Base-by-base conservation (phyloP, 2,329 filamentous ascomycete genomes). In the Pyrenochaeta sp. region DNA sequence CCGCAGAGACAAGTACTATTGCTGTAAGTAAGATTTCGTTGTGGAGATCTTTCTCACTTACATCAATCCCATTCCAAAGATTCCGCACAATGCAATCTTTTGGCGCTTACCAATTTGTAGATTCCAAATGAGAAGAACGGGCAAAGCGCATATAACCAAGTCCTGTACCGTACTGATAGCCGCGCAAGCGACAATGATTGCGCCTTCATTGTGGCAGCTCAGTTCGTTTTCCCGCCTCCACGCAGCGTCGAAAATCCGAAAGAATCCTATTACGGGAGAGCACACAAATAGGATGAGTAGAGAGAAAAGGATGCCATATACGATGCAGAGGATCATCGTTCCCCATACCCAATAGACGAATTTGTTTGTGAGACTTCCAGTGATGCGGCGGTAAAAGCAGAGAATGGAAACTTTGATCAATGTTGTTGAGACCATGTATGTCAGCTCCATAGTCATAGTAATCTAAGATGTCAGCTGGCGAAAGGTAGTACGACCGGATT, bases 31-130 rank as follows among this genome's bases (percentile, higher is more conserved):
- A 15, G 24, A 2, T 15, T 0, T 13, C 4, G 8, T 11, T 7
- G 17, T 3, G 8, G 11, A 7, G 7, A n/a, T 24, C 9, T n/a
- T 3, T 20, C 11, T 21, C 13, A 58, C 59, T 56, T 44, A 74
- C 67, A 79, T 61, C 4, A 77, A 62, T 1, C 77, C 73, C 6
- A 76, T 44, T 4, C 61, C 73, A 64, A 74, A 69, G 54, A 79
- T 69, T 30, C 74, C 72, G 27, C 76, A 73, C 5, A 77, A 55
- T 0, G 69, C 73, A 20, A 75, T 44, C 55, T 76, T 78, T 52
- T 79, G 76, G 11, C 67, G 60, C 11, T 44, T 57, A 3, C 73
- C 66, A 27, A 79, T 69, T 18, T 72, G 66, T 4, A 79, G 61
- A n/a, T 74, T 71, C 61, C 72, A 67, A 5, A 77, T 72, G 20